Evolutionary conservation across 768 basidiomycete genomes (phyloP).

Genomic region (Tephrocybe rancida): DNA sequence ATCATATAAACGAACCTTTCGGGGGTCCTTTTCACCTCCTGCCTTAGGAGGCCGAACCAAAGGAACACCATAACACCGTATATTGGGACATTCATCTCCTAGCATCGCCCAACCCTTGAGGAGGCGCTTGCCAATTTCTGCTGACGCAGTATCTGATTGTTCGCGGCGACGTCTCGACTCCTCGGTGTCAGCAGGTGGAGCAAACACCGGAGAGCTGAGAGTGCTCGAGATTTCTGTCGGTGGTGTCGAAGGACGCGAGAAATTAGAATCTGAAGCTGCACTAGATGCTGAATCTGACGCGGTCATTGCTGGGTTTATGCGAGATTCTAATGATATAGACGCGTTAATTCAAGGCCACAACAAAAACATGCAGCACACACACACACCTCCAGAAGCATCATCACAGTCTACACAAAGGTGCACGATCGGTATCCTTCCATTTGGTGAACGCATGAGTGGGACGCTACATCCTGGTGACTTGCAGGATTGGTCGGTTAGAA

Average conservation of each 20-base stretch:
- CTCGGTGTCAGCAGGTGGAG: conserved; percentile 65
- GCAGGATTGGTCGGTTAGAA: conserved; percentile 70
- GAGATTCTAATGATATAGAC: conserved; percentile 9
- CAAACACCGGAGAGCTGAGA: conserved; percentile 64
- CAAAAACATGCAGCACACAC: not conserved
- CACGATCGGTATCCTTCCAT: conserved; percentile 40
- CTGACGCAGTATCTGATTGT: conserved; percentile 80
- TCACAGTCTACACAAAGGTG: conserved; percentile 72
- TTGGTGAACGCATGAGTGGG: conserved; percentile 78
- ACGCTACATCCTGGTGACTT: conserved; percentile 54
- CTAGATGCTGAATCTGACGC: conserved; percentile 37
- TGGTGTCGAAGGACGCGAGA: conserved; percentile 73
- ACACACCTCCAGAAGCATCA: conserved; percentile 23
- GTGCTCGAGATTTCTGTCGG: conserved; percentile 73
- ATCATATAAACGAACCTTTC: conserved; percentile 51
- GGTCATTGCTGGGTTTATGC: conserved; percentile 8
- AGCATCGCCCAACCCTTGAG: conserved; percentile 89
- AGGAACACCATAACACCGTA: conserved; percentile 77
- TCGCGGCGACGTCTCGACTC: conserved; percentile 68
- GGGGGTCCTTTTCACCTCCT: conserved; percentile 60
- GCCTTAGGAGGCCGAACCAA: conserved; percentile 76
- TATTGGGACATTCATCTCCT: conserved; percentile 80
- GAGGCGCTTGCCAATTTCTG: conserved; percentile 77
- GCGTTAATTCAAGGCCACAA: conserved; percentile 5
- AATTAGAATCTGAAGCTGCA: conserved; percentile 48